Evolutionary conservation across 306 rosid genomes (phyloP).

Genomic region (Macrotyloma uniflorum): DNA sequence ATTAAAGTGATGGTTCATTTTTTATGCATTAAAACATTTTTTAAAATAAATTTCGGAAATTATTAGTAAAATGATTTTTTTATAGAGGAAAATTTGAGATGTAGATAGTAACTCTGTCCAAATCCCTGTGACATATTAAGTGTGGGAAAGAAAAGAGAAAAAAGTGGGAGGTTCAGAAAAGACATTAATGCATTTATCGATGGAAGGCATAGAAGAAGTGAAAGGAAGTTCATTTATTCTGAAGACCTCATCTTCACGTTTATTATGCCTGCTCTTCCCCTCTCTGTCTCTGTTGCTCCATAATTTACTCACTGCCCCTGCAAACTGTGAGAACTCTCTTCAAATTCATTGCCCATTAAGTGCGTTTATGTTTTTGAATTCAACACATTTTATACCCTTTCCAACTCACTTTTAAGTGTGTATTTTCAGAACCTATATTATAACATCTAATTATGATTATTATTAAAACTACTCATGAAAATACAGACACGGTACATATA

Average conservation of each 20-base stretch:
- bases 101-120: neutral
- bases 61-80: too few species aligned
- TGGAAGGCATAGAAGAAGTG: neutral
- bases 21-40: too few species aligned
- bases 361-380: neutral
- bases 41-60: too few species aligned
- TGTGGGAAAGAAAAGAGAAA: neutral
- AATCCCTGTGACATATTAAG: neutral
- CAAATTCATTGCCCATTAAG: neutral
- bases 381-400: too few species aligned
- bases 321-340: slow-evolving; percentile 50
- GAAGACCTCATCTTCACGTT: slow-evolving; percentile 50
- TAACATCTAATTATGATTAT: too few species aligned
- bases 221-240: slow-evolving; percentile 43
- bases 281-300: neutral
- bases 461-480: too few species aligned
- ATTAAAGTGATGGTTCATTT: too few species aligned
- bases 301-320: slow-evolving; percentile 20
- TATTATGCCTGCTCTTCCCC: slow-evolving; percentile 36
- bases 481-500: too few species aligned
- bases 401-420: too few species aligned
- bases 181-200: slow-evolving; percentile 22
- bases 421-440: too few species aligned
- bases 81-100: too few species aligned
- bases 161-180: neutral